Base-by-base conservation (phyloP, 495 filamentous ascomycete species). In the Penicillium pulvis region DNA sequence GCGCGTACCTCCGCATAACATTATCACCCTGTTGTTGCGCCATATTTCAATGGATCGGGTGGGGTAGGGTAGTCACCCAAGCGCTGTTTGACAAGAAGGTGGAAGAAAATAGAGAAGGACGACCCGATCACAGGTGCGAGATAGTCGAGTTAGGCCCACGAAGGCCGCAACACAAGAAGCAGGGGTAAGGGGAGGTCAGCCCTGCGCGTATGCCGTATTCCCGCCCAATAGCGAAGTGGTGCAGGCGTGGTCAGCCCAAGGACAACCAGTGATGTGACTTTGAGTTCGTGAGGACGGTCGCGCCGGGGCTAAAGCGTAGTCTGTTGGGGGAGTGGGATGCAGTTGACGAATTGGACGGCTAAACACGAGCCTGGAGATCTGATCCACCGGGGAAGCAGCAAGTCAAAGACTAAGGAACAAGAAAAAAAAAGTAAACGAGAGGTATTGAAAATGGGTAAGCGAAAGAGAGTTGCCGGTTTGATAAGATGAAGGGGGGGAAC, bases 1-100 rank as follows among this genome's bases (percentile, higher is more conserved):
- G 61, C 57, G 78, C 81, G 57, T 84, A 89, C 86, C 86, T 85
- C 81, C 86, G 83, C 79, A 89, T 89, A 39, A 87, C 85, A 82
- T 89, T 89, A 59, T 85, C 83, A 44, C 72, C 76, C 64, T 78
- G 78, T 71, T 81, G 83, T 71, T 87, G 84, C 44, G 84, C 81
- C 83, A 86, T 86, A 66, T 39, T 66, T 71, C 55, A 62, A 66
- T 45, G 51, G 53, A 44, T 44, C 46, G 44, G 39, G 33, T 17
- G 46, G 46, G 39, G 39, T 17, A 31, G 42, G 47, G 33, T 42
- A 54, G 9, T 52, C 14, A 12, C 19, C 59, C 30, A 48, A 59
- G 53, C 49, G 51, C 36, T 55, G 41, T 24, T 61, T 39, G 54
- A 49, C 46, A 49, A 31, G 45, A 55, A 19, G 36, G 44, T 42